Conservation (phyloP, 345 rosid species). For the Cochlearia excelsa region DNA sequence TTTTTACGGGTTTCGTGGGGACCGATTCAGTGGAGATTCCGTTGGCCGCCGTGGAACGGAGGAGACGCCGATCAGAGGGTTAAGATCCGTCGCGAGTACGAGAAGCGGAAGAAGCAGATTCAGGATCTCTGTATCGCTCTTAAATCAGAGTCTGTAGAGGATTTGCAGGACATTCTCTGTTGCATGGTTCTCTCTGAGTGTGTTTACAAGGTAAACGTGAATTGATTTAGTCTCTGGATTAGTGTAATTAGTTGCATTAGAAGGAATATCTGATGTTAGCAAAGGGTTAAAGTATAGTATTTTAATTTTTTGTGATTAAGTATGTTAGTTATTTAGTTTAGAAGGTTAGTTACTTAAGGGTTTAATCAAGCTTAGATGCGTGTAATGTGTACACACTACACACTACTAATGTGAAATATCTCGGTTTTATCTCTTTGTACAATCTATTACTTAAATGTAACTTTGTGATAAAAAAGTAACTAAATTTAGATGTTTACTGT, state of each 20-base stretch:
- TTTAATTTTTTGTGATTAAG: too few species aligned
- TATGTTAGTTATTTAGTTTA: constrained; percentile 16
- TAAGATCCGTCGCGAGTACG: constrained; percentile 70
- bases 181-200: constrained; percentile 97
- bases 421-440: not conserved
- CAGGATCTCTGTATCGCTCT: constrained; percentile 73
- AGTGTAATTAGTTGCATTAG: not conserved
- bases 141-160: constrained; percentile 77
- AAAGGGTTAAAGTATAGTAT: too few species aligned
- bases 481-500: not conserved
- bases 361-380: not conserved
- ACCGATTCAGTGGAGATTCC: constrained; percentile 67
- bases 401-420: not conserved
- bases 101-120: constrained; percentile 66
- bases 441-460: not conserved
- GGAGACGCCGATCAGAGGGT: constrained; percentile 51
- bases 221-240: not conserved
- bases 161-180: constrained; percentile 85
- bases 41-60: constrained; percentile 78
- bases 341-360: not conserved
- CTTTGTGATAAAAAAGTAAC: not conserved
- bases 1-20: constrained; percentile 75
- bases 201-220: constrained; percentile 71
- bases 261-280: too few species aligned
- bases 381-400: not conserved